Base-by-base conservation (phyloP, 2,329 filamentous ascomycete species). In the Ceratocystis cacaofunesta region DNA sequence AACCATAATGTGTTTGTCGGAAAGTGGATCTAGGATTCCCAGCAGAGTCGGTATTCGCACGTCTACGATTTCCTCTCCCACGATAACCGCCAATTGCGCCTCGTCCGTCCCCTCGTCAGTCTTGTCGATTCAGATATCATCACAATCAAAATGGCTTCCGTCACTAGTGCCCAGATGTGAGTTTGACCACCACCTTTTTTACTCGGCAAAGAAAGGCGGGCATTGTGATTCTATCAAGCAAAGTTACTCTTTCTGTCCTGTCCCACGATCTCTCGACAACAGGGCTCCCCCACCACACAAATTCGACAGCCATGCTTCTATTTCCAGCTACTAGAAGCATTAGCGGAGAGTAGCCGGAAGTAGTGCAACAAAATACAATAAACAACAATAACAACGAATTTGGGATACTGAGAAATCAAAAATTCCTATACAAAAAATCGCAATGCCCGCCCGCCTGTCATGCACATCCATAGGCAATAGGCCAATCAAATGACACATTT, bases 131-230 rank as follows among this genome's bases (percentile, higher is more conserved):
- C 63, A 65, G 57, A 63, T 63, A 65, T 68, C 62, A 65, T 68
- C 66, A 68, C 64, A 65, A 64, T 64, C 66, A 68, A 68, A 68
- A 68, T 68, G 66, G 66, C 66, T 68, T 65, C 66, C 66, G 63
- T 66, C 55, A 28, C 64, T 68, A 64, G 64, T 68, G 64, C 62
- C 66, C 66, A 68, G 66, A 68, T 68, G 66, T 68, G 64, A 66
- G 66, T 68, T 66, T 65, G 10, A 55, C 62, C 36, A 61, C 58
- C 50, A 44, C 25, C 66, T 36, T 61, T 12, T 61, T 28, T 44
- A 6, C 44, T 61, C 52, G n/a, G 62, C 61, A 36, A 41, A 50
- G n/a, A 28, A 48, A 65, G 48, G 61, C 55, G 63, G 55, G 57
- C 65, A 67, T 67, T 62, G 65, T 64, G 63, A 67, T 58, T 63